Base-by-base conservation (phyloP, 73 alveolate species). In the Breviolum minutum region DNA sequence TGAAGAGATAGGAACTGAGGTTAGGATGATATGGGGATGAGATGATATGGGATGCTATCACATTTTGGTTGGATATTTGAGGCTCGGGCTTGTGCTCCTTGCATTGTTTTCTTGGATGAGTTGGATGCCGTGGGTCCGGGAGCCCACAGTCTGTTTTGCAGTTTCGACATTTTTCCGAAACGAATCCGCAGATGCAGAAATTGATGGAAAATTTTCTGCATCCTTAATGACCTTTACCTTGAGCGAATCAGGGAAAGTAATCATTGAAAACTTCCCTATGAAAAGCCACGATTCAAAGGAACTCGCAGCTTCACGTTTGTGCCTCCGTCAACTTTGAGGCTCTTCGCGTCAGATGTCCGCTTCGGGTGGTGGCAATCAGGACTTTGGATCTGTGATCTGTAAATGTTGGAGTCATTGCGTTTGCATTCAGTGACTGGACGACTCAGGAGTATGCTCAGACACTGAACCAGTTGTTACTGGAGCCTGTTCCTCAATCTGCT, bases 311-410 rank as follows among this genome's bases (percentile, higher is more conserved):
- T 40, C 54, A 3, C 54, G 0, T 40, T 40, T 40, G 54, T 77
- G 62, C 32, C 87, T 77, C n/a, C n/a, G 54, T 0, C 3, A 40
- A 0, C 54, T 40, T 0, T 6, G 66, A 92, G 97, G 97, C 79
- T 92, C 97, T 7, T 92, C 97, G 6, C 70, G 97, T 11, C 97
- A 92, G 89, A 92, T 92, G 97, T 92, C 97, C 12, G 97, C 90
- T 11, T 92, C 97, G 4, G 97, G 97, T n/a, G 97, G 97, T 71
- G 97, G 97, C 60, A 92, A 92, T 89, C 97, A 92, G 97, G 96
- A 30, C 54, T 68, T 14, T 68, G 77, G 60, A 48, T 16, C 27
- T 40, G 91, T 19, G 91, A 60, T 60, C 60, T 77, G 26, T 9
- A 9, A 8, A 40, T 40, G 54, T 40, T 40, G 54, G 54, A 40